Evolutionary conservation across 73 alveolate genomes (phyloP).

Genomic region (Durusdinium trenchii): DNA sequence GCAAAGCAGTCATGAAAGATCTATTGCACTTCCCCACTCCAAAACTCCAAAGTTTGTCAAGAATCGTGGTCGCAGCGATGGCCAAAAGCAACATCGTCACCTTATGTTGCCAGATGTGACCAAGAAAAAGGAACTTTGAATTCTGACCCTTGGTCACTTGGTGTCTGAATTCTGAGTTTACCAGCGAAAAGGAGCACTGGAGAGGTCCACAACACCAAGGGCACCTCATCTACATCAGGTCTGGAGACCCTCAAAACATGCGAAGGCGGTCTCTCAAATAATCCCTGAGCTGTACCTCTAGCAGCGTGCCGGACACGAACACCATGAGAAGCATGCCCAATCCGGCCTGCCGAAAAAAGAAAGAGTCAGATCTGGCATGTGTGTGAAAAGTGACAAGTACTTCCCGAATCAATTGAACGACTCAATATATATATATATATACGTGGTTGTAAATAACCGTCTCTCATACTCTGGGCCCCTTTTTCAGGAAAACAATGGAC

Average conservation of each 20-base stretch:
- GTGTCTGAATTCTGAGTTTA: neutral
- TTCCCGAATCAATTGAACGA: too few relatives aligned
- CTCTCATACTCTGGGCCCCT: too few relatives aligned
- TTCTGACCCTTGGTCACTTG: neutral
- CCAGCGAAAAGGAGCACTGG: conserved; percentile 49
- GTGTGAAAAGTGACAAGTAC: too few relatives aligned
- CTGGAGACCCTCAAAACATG: neutral
- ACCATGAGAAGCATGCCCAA: conserved; percentile 82
- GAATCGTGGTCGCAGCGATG: neutral
- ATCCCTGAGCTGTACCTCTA: conserved; percentile 24
- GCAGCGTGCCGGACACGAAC: conserved; percentile 69
- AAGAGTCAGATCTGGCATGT: too few relatives aligned
- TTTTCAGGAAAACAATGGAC: too few relatives aligned
- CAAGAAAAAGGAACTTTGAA: neutral
- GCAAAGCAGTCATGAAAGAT: neutral
- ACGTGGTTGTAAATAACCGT: too few relatives aligned
- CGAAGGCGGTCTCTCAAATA: neutral
- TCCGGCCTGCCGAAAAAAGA: conserved; percentile 5
- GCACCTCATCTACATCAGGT: conserved; percentile 33
- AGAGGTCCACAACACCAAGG: conserved; percentile 82
- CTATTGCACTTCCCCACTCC: neutral
- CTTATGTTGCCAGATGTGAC: neutral
- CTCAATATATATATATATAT: too few relatives aligned
- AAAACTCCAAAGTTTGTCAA: neutral
- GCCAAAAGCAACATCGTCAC: conserved; percentile 8